Percentiles rank a stretch among this genome's conserved stretches.
Conservation (phyloP, 2,329 filamentous ascomycete species). For the Fusarium goolgardi region DNA sequence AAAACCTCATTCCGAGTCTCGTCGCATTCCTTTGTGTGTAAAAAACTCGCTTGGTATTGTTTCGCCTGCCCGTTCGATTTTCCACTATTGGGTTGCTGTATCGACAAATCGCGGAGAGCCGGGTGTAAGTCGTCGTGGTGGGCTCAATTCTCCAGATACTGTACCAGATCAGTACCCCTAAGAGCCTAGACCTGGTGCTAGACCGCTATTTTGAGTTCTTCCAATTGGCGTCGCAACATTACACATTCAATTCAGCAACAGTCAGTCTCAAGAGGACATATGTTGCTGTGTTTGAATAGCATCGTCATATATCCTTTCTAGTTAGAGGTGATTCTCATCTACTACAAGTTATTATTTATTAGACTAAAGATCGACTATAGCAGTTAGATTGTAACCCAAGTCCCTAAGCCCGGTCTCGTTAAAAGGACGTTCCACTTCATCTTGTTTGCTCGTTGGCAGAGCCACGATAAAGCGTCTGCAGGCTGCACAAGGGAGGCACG, state of each 20-base stretch:
- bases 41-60: slow-evolving; percentile 11
- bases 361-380: slow-evolving; percentile 11
- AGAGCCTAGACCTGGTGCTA: slow-evolving; percentile 31
- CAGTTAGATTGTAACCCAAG: slow-evolving; percentile 25
- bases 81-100: slow-evolving; percentile 31
- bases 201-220: slow-evolving; percentile 48
- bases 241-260: slow-evolving; percentile 36
- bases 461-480: slow-evolving; percentile 27
- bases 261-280: neutral
- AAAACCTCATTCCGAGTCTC: neutral
- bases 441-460: slow-evolving; percentile 39
- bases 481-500: slow-evolving; percentile 31
- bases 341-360: neutral
- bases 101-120: slow-evolving; percentile 38
- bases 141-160: slow-evolving; percentile 27
- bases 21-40: slow-evolving; percentile 8
- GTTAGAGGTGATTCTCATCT: neutral
- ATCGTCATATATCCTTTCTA: neutral
- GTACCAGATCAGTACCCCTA: slow-evolving; percentile 8
- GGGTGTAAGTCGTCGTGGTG: slow-evolving; percentile 36
- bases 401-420: slow-evolving; percentile 26
- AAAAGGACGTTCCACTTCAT: slow-evolving; percentile 31
- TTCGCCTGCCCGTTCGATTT: slow-evolving; percentile 16
- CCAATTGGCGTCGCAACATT: slow-evolving; percentile 51
- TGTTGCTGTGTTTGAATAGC: slow-evolving; percentile 20